Evolutionary conservation across 768 basidiomycete species (phyloP), one percentile per base, ranked within the genome.

Genomic region (Udeniomyces megalosporus): DNA sequence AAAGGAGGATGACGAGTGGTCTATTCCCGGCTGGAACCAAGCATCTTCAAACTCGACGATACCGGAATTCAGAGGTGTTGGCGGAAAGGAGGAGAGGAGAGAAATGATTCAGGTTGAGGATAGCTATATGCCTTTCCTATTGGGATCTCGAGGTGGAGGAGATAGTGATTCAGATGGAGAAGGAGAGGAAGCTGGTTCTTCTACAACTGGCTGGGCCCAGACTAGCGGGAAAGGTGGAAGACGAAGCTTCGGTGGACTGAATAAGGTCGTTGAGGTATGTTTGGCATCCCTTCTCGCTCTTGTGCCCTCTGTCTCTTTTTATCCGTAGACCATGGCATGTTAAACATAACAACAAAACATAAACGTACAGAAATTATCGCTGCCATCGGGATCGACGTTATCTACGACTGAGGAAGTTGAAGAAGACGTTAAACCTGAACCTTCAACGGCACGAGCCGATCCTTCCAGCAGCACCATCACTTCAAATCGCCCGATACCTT

Each of bases 131-230:
- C 60, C 60, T 17, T 61, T 61, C 46, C 14, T 61, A 14, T 42
- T 61, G 14, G 49, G 26, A 4, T 24, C 8, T 4, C 28, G 31
- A 29, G 10, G 52, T n/a, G 28, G 31, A 34, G 52, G 26, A 4
- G 75, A 71, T 64, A 81, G 79, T 58, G 79, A 80, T 53, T 77
- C 81, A 38, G 77, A 76, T 1, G 58, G 64, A 11, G 62, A 66
- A 2, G 48, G 28, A 6, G 51, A 61, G n/a, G 32, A 28, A 3
- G 47, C 10, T 42, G 38, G 15, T 15, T 66, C 8, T 52, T 54
- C 68, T n/a, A n/a, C n/a, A 6, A 38, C 34, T 77, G 84, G 48
- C 84, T 83, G 29, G 86, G 88, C 66, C 86, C 89, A 69, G 88
- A 90, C 69, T 86, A 90, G 71, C 88, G 85, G 88, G 85, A 90